Percentiles rank a stretch among this genome's conserved stretches.
phyloP scores from a whole-genome alignment of 2,329 filamentous ascomycete genomes.

The Cyphellophora attinorum region DNA sequence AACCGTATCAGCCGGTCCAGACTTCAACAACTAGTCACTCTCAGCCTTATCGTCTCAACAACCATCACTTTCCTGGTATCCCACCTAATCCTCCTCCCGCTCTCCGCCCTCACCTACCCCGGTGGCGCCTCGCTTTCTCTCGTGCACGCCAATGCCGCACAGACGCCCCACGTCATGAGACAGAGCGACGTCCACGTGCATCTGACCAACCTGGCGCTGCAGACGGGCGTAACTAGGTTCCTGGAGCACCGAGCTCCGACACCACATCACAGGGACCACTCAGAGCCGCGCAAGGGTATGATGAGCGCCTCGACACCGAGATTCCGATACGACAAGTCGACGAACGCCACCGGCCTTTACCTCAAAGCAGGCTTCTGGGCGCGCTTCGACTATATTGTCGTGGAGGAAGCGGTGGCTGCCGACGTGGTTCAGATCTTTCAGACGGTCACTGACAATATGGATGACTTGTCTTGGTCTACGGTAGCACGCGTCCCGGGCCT shows the following conservation, averaged over 20 bases:
- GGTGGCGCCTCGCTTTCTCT: constrained; percentile 65
- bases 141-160: constrained; percentile 25
- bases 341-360: constrained; percentile 33
- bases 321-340: constrained; percentile 55
- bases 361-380: constrained; percentile 46
- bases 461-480: too few relatives aligned
- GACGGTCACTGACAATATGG: too few relatives aligned
- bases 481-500: too few relatives aligned
- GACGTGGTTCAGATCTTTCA: not conserved
- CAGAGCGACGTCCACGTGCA: constrained; percentile 33
- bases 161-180: constrained; percentile 12
- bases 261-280: constrained; percentile 9
- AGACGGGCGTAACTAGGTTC: constrained; percentile 55
- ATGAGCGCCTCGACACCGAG: constrained; percentile 7
- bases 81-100: constrained; percentile 60
- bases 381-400: constrained; percentile 48
- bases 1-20: constrained; percentile 53
- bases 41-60: constrained; percentile 51
- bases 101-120: constrained; percentile 88
- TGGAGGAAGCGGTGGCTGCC: constrained; percentile 22
- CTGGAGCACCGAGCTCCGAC: constrained; percentile 31
- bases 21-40: constrained; percentile 45
- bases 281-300: constrained; percentile 14
- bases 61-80: constrained; percentile 52
- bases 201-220: constrained; percentile 52